phyloP scores from a whole-genome alignment of 2,329 filamentous ascomycete species.

The Penicillium olsonii region DNA sequence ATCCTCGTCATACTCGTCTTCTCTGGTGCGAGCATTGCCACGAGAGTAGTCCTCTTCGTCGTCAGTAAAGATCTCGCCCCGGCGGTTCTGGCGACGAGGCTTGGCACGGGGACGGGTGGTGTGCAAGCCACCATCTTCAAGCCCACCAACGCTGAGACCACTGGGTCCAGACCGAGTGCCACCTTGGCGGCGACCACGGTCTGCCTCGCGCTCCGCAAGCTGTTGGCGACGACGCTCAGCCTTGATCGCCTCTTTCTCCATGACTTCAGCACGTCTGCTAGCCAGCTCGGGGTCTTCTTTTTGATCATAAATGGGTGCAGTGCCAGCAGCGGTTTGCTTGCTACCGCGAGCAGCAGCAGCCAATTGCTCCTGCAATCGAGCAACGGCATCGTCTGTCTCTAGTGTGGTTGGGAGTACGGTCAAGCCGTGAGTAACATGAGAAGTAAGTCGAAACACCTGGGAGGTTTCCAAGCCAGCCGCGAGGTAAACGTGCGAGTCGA shows the following conservation, averaged over 20 bases:
- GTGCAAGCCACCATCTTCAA: conserved; percentile 58
- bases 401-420: conserved; percentile 57
- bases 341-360: conserved; percentile 57
- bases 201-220: conserved; percentile 56
- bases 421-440: conserved; percentile 63
- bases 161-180: conserved; percentile 47
- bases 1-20: conserved; percentile 81
- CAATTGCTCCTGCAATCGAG: conserved; percentile 62
- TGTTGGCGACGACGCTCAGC: conserved; percentile 57
- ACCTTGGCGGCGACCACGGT: conserved; percentile 54
- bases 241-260: conserved; percentile 60
- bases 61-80: conserved; percentile 52
- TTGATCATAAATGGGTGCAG: conserved; percentile 59
- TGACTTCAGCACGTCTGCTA: conserved; percentile 59
- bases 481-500: conserved; percentile 66
- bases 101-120: conserved; percentile 44
- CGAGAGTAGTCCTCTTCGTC: conserved; percentile 52
- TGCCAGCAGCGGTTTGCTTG: conserved; percentile 52
- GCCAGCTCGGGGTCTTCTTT: conserved; percentile 65
- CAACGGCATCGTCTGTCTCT: conserved; percentile 61
- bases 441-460: conserved; percentile 60
- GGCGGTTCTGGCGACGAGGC: conserved; percentile 43
- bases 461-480: conserved; percentile 60
- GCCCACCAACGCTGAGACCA: conserved; percentile 57
- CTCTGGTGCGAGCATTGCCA: conserved; percentile 55